These are phyloP conservation scores for Lasiosphaeria ovina DNA, from an alignment of 495 filamentous ascomycete species.

Conservation along the genomic window DNA sequence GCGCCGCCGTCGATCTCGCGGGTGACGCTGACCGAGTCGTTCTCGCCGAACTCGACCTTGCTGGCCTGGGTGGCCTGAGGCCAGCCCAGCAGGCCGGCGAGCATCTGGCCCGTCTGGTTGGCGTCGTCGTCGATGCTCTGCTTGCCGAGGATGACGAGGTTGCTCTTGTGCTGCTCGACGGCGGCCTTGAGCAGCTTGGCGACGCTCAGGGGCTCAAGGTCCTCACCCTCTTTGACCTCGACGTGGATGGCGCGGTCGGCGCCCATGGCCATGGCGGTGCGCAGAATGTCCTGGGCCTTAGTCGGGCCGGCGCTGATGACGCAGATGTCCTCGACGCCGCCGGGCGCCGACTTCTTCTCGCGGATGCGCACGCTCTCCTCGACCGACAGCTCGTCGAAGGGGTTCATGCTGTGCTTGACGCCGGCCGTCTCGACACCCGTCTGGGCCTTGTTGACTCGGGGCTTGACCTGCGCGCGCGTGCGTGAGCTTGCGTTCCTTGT, in stretches of 20 bases:
- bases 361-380: constrained; percentile 94
- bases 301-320: constrained; percentile 82
- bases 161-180: constrained; percentile 76
- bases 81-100: constrained; percentile 90
- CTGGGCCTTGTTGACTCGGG: constrained; percentile 92
- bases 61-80: constrained; percentile 89
- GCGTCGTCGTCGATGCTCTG: constrained; percentile 97
- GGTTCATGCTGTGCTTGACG: constrained; percentile 98
- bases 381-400: constrained; percentile 96
- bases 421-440: constrained; percentile 88
- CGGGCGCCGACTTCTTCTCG: constrained; percentile 63
- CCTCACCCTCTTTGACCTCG: constrained; percentile 61
- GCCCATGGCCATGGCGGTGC: constrained; percentile 98
- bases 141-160: constrained; percentile 91
- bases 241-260: constrained; percentile 89
- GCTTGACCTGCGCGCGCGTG: constrained; percentile 72
- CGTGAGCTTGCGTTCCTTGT: neutral
- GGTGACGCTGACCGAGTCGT: constrained; percentile 64
- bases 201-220: constrained; percentile 83
- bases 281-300: constrained; percentile 81
- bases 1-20: constrained; percentile 94
- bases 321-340: constrained; percentile 80
- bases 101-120: constrained; percentile 96
- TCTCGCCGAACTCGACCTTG: constrained; percentile 69
- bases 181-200: constrained; percentile 83